Evolutionary conservation across 768 basidiomycete genomes (phyloP).

Genomic region (Cystofilobasidium capitatum): DNA sequence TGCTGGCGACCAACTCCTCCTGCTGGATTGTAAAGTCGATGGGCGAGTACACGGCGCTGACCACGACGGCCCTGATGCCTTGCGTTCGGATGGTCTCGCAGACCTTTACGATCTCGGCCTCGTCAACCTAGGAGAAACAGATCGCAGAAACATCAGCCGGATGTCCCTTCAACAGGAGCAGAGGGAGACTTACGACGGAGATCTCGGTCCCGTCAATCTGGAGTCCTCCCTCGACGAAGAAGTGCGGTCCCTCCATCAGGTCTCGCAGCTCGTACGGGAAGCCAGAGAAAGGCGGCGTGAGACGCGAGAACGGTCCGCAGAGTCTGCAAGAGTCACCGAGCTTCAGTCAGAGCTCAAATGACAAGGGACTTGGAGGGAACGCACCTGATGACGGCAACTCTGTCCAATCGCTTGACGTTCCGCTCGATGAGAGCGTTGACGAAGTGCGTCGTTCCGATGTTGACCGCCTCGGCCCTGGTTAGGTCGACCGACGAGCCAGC

Average conservation of each 20-base stretch:
- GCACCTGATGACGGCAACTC: constrained; percentile 57
- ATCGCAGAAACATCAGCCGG: constrained; percentile 39
- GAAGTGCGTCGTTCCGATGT: constrained; percentile 40
- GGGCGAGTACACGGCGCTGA: constrained; percentile 41
- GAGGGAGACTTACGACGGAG: constrained; percentile 42
- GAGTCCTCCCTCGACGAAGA: constrained; percentile 43
- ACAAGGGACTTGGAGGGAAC: too few species aligned
- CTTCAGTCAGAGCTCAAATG: constrained; percentile 43
- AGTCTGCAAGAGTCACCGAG: neutral
- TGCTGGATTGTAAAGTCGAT: constrained; percentile 45
- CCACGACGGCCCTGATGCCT: neutral
- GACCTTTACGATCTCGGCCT: neutral
- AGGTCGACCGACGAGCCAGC: neutral
- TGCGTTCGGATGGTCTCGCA: neutral
- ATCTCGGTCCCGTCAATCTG: constrained; percentile 38
- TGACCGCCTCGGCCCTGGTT: neutral
- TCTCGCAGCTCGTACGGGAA: constrained; percentile 43
- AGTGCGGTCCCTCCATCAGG: constrained; percentile 40
- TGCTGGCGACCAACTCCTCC: constrained; percentile 45
- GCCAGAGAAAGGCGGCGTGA: constrained; percentile 50
- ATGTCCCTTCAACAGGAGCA: too few species aligned
- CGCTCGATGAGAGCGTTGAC: constrained; percentile 55
- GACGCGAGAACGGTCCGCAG: neutral
- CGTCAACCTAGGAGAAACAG: constrained; percentile 44
- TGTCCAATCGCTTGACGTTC: constrained; percentile 48